These are phyloP conservation scores for Pyrenula massariospora DNA, from an alignment of 495 filamentous ascomycete species.

Conservation along the genomic window DNA sequence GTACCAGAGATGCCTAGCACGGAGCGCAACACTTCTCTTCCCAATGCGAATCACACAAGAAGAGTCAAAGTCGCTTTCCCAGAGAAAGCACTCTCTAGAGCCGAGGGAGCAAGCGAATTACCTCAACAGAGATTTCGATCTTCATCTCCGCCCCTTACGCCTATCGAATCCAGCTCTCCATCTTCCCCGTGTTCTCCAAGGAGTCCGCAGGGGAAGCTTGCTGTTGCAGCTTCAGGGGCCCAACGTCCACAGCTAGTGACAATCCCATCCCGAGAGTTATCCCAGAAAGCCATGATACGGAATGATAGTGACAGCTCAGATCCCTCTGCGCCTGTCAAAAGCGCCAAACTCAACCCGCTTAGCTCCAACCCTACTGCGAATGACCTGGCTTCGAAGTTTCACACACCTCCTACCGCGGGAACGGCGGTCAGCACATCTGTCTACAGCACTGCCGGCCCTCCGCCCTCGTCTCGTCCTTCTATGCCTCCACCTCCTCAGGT, in stretches of 20 bases:
- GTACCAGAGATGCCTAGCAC: not conserved
- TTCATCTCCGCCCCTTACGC: not conserved
- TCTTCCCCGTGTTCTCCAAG: not conserved
- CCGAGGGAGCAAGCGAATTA: not conserved
- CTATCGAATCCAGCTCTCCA: not conserved
- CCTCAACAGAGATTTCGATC: not conserved
- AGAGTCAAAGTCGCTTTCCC: not conserved
- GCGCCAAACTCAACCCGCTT: not conserved
- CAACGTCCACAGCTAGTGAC: not conserved
- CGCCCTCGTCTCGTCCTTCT: not conserved
- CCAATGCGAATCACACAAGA: not conserved
- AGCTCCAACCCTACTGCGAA: not conserved
- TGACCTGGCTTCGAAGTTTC: not conserved
- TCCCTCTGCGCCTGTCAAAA: not conserved
- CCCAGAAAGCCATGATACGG: not conserved
- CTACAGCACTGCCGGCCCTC: not conserved
- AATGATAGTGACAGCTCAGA: not conserved
- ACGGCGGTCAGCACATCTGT: too few relatives aligned
- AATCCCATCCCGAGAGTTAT: not conserved
- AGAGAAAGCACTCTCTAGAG: not conserved
- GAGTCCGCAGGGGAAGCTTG: not conserved
- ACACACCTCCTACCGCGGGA: not conserved
- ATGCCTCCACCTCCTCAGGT: not conserved
- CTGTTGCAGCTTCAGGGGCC: not conserved
- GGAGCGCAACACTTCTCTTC: not conserved